Conservation (phyloP, 148 eudicot genomes). For the Mesembryanthemum crystallinum region DNA sequence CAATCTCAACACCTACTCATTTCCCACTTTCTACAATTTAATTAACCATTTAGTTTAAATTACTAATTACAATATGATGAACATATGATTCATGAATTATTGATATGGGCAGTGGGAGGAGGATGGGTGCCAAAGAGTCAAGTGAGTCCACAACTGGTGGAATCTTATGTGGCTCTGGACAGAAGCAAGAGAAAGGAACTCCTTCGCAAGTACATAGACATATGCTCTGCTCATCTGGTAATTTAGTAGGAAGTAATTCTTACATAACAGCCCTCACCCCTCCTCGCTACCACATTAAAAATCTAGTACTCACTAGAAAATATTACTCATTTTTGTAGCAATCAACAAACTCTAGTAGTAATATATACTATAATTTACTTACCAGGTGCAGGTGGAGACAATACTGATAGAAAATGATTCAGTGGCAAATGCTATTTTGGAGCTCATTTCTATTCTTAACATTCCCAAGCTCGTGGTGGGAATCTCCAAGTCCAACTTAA, state of each 20-base stretch:
- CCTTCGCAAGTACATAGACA: constrained; percentile 53
- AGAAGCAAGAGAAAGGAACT: constrained; percentile 54
- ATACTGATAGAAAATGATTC: constrained; percentile 70
- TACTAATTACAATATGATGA: too few species aligned
- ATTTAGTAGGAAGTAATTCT: too few species aligned
- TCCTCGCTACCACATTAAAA: too few species aligned
- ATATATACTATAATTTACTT: too few species aligned
- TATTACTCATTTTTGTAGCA: too few species aligned
- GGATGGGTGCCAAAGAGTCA: constrained; percentile 62
- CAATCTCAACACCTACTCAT: too few species aligned
- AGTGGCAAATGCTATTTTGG: constrained; percentile 61
- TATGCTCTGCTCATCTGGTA: constrained; percentile 59
- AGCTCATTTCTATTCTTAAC: constrained; percentile 74
- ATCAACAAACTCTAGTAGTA: too few species aligned
- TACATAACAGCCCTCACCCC: too few species aligned
- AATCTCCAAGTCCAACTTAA: constrained; percentile 56
- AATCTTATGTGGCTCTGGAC: constrained; percentile 49
- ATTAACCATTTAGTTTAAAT: too few species aligned
- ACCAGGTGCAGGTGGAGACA: constrained; percentile 82
- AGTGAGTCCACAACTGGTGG: constrained; percentile 64
- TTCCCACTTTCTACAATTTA: too few species aligned
- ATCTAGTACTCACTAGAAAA: too few species aligned
- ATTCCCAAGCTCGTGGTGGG: constrained; percentile 63
- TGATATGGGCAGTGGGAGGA: constrained; percentile 37
- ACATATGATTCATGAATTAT: too few species aligned